phyloP scores from a whole-genome alignment of 495 filamentous ascomycete species.

The Aspergillus heteromorphus region DNA sequence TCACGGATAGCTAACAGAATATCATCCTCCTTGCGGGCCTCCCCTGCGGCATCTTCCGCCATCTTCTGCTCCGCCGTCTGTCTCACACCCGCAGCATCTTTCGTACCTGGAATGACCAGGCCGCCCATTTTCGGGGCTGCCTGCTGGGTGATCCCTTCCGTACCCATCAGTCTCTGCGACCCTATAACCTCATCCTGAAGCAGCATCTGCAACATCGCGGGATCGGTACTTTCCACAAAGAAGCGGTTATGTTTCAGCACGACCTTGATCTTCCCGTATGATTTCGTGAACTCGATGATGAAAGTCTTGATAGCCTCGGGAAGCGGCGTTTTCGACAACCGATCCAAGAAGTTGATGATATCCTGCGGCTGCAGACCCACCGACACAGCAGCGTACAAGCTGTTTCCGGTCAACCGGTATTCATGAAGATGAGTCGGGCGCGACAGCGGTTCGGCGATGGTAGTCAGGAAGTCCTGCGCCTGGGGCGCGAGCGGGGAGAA shows the following conservation, averaged over 20 bases:
- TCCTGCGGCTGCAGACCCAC: conserved; percentile 82
- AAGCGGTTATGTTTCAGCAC: conserved; percentile 92
- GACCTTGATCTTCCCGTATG: conserved; percentile 92
- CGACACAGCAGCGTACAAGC: conserved; percentile 90
- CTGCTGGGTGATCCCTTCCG: conserved; percentile 67
- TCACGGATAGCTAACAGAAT: conserved; percentile 61
- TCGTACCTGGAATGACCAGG: conserved; percentile 90
- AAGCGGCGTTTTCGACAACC: conserved; percentile 79
- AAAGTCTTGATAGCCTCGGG: conserved; percentile 73
- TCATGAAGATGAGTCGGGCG: conserved; percentile 86
- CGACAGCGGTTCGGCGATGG: conserved; percentile 88
- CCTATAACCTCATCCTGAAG: conserved; percentile 69
- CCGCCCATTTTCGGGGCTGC: conserved; percentile 84
- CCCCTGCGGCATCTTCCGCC: conserved; percentile 23
- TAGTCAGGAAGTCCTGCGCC: conserved; percentile 91
- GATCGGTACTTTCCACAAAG: conserved; percentile 87
- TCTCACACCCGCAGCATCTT: conserved; percentile 79
- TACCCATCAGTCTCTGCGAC: conserved; percentile 55
- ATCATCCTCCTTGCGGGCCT: conserved; percentile 44
- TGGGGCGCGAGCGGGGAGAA: conserved; percentile 80
- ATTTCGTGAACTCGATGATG: conserved; percentile 77
- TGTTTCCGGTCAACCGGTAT: conserved; percentile 86
- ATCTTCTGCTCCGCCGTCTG: conserved; percentile 50
- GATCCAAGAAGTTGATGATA: conserved; percentile 82
- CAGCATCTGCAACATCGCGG: conserved; percentile 75